These are phyloP conservation scores for Calcarisporium arbuscula DNA, from an alignment of 2,329 filamentous ascomycete species.

Conservation along the genomic window DNA sequence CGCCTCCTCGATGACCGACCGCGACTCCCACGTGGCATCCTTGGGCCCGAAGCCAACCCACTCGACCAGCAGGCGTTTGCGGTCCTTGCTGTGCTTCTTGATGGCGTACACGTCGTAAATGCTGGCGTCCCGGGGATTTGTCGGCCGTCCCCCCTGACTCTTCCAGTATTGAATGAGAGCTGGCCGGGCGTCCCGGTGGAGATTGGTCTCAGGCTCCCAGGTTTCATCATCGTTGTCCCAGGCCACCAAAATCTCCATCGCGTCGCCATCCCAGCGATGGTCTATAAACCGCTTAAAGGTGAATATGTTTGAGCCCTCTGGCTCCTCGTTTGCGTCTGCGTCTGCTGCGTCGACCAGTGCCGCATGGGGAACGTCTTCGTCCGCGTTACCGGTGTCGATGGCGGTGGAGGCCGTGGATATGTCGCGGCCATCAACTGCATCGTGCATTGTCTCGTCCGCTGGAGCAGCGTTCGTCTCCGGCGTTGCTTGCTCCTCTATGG, in stretches of 20 bases:
- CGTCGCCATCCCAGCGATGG: constrained; percentile 22
- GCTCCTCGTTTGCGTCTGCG: too few relatives aligned
- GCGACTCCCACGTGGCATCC: constrained; percentile 24
- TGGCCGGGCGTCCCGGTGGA: constrained; percentile 25
- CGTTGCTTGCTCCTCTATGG: too few relatives aligned
- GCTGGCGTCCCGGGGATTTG: constrained; percentile 21
- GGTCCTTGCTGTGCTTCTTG: constrained; percentile 21
- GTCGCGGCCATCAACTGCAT: too few relatives aligned
- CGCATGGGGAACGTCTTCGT: too few relatives aligned
- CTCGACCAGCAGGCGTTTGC: constrained; percentile 24
- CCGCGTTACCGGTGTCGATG: too few relatives aligned
- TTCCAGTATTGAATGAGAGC: constrained; percentile 27
- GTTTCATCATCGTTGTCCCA: constrained; percentile 24
- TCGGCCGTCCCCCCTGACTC: constrained; percentile 21
- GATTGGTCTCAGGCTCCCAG: constrained; percentile 26
- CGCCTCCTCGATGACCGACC: constrained; percentile 17
- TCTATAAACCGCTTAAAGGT: constrained; percentile 16
- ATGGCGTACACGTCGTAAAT: constrained; percentile 27
- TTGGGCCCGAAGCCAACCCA: constrained; percentile 26
- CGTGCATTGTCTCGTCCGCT: too few relatives aligned
- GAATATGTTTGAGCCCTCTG: too few relatives aligned
- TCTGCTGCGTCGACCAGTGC: too few relatives aligned
- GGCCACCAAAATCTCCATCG: constrained; percentile 23
- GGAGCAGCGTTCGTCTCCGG: too few relatives aligned
- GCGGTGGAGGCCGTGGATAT: too few relatives aligned